Conservation (phyloP, 805 yeast species). For the Candida koratica region DNA sequence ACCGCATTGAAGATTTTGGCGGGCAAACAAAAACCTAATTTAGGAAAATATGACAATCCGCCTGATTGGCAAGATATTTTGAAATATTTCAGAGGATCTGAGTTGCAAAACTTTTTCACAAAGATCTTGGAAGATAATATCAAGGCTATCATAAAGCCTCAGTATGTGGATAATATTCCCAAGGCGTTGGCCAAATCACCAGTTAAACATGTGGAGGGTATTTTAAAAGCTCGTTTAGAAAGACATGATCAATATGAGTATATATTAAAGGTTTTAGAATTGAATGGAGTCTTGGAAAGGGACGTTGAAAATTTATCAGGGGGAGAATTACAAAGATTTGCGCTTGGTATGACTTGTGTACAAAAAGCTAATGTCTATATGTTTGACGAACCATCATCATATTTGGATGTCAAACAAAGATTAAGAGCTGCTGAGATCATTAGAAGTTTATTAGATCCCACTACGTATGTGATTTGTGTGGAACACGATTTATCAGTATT, state of each 20-base stretch:
- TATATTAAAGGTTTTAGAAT: constrained; percentile 68
- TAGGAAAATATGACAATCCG: constrained; percentile 91
- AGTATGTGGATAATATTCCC: constrained; percentile 96
- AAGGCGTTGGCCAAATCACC: constrained; percentile 89
- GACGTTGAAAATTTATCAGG: constrained; percentile 90
- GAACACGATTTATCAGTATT: constrained; percentile 98
- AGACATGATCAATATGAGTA: constrained; percentile 63
- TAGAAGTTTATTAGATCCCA: constrained; percentile 73
- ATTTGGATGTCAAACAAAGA: constrained; percentile 97
- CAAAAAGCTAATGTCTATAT: constrained; percentile 94
- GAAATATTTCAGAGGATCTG: constrained; percentile 91
- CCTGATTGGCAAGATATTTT: constrained; percentile 97
- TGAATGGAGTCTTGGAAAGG: constrained; percentile 72
- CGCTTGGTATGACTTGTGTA: constrained; percentile 95
- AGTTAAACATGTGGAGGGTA: constrained; percentile 77
- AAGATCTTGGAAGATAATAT: constrained; percentile 90
- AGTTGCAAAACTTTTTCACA: constrained; percentile 92
- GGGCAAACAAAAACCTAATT: constrained; percentile 95
- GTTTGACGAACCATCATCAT: constrained; percentile 99
- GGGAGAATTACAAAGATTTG: constrained; percentile 98
- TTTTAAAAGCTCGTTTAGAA: constrained; percentile 73
- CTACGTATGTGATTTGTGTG: constrained; percentile 88
- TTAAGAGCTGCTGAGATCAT: constrained; percentile 94
- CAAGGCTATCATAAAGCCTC: constrained; percentile 97
- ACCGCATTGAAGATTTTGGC: constrained; percentile 96